phyloP scores from a whole-genome alignment of 2,329 filamentous ascomycete genomes.

The Ophiosphaerella herpotricha region DNA sequence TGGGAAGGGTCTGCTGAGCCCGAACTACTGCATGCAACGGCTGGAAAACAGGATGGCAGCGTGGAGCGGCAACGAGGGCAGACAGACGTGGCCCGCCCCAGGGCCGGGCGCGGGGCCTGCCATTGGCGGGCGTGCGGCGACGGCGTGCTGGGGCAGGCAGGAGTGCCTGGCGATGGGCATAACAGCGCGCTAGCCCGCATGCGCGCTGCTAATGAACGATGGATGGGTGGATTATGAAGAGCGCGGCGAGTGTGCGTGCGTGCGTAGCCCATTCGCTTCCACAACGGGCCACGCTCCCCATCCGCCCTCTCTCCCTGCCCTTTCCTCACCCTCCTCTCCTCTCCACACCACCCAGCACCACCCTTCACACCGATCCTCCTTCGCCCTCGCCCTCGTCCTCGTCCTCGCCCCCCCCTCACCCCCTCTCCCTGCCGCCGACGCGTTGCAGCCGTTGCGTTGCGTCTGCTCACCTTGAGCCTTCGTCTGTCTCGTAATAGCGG shows the following conservation, averaged over 20 bases:
- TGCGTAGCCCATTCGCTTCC: too few relatives aligned
- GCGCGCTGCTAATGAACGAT: too few relatives aligned
- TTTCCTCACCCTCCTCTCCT: slow-evolving; percentile 2
- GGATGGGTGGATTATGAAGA: too few relatives aligned
- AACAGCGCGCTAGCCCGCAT: too few relatives aligned
- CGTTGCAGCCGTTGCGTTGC: slow-evolving; percentile 22
- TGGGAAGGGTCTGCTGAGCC: too few relatives aligned
- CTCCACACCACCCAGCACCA: slow-evolving; percentile 6
- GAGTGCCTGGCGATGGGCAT: too few relatives aligned
- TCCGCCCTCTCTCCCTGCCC: slow-evolving; percentile 10
- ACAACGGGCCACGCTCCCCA: not conserved
- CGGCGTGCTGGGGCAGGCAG: not conserved
- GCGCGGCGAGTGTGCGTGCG: not conserved
- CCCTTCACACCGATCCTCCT: slow-evolving; percentile 8
- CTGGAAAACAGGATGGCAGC: too few relatives aligned
- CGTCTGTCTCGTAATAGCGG: slow-evolving; percentile 23
- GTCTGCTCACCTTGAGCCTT: slow-evolving; percentile 21
- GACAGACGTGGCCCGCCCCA: too few relatives aligned
- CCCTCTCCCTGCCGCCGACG: slow-evolving; percentile 9
- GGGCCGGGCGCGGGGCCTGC: not conserved
- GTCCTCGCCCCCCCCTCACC: slow-evolving; percentile 1
- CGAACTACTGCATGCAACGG: too few relatives aligned
- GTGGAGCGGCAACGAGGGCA: too few relatives aligned
- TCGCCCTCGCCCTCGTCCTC: slow-evolving; percentile 4
- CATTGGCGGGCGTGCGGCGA: too few relatives aligned